Conservation (phyloP, 495 filamentous ascomycete species). For the Trichoderma erinaceum region DNA sequence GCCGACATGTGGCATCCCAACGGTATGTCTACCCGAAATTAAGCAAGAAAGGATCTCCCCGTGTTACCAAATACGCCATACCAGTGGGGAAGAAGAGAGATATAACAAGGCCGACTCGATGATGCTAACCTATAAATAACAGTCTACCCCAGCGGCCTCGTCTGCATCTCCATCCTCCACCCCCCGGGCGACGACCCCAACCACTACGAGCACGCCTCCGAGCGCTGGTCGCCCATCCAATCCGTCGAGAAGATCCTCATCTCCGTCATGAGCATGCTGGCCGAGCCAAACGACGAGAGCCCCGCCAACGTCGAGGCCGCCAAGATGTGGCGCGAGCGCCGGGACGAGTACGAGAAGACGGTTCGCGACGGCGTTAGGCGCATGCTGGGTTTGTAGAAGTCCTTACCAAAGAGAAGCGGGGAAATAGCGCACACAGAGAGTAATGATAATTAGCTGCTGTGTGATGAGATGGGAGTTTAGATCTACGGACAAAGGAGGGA, state of each 20-base stretch:
- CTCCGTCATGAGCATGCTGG: constrained; percentile 97
- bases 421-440: not conserved
- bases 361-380: constrained; percentile 67
- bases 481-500: not conserved
- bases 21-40: constrained; percentile 46
- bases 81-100: not conserved
- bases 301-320: constrained; percentile 97
- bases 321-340: constrained; percentile 93
- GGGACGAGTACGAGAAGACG: constrained; percentile 76
- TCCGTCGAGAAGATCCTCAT: constrained; percentile 97
- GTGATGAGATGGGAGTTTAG: not conserved
- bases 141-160: constrained; percentile 88
- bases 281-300: constrained; percentile 97
- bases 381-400: constrained; percentile 45
- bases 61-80: not conserved
- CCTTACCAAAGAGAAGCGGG: not conserved
- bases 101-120: not conserved
- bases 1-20: constrained; percentile 96
- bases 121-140: constrained; percentile 15
- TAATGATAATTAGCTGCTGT: not conserved
- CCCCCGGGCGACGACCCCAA: constrained; percentile 97
- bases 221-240: constrained; percentile 95
- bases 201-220: constrained; percentile 94
- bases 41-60: no score
- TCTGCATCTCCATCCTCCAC: constrained; percentile 98